Percentiles rank a stretch among this genome's conserved stretches.
Conservation (phyloP, 306 rosid genomes). For the cucumber (Cucumis sativus) region DNA sequence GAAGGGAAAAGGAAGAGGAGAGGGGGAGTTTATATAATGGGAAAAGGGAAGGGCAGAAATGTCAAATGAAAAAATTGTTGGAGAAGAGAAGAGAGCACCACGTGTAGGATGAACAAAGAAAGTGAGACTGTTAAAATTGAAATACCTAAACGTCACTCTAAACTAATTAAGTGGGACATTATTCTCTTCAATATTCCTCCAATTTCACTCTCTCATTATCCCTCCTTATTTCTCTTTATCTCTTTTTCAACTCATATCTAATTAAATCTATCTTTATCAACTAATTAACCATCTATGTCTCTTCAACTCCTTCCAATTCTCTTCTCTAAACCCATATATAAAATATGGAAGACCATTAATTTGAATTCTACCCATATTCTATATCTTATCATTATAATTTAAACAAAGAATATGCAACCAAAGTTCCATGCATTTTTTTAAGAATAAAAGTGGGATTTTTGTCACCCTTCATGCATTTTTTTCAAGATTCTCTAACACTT, state of each 20-base stretch:
- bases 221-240: neutral
- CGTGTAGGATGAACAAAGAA: conserved; percentile 51
- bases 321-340: no score
- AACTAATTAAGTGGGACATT: neutral
- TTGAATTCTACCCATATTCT: no score
- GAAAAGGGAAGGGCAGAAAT: conserved; percentile 13
- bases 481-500: neutral
- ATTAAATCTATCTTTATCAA: no score
- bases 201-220: neutral
- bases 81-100: conserved; percentile 32
- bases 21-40: conserved; percentile 17
- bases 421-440: no score
- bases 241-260: no score
- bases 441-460: neutral
- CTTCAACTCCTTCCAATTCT: no score
- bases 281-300: no score
- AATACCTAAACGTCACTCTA: conserved; percentile 11
- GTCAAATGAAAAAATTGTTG: conserved; percentile 27
- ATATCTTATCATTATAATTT: no score
- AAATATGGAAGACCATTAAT: no score
- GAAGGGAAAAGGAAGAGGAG: neutral
- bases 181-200: no score
- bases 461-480: neutral
- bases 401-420: no score
- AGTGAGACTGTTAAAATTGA: conserved; percentile 29